Evolutionary conservation across 768 basidiomycete genomes (phyloP), one percentile per base, ranked within the genome.

Genomic region (Coprinopsis strossmayeri): DNA sequence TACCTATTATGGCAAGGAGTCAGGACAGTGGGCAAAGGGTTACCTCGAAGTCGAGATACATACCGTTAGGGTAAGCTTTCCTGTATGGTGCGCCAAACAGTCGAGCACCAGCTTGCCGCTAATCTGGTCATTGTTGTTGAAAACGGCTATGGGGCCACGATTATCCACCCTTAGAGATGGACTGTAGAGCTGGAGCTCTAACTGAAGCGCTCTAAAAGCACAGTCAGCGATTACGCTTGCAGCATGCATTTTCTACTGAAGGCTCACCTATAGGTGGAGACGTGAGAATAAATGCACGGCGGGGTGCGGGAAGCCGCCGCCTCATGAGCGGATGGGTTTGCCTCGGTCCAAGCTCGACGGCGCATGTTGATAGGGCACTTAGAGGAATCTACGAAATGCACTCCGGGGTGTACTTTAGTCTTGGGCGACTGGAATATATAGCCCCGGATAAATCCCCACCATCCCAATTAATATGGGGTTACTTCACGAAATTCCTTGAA

Each of bases 151-250:
- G 11, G 67, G 63, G 2, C 68, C 67, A 28, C 59, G 58, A 46
- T 51, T 52, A 34, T 65, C 63, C n/a, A 72, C 60, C 58, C 77
- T 79, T 10, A 83, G 63, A n/a, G 75, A 80, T 3, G 80, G 73
- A 48, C 82, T 84, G 48, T 77, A 73, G 23, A 87, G 64, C 49
- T 78, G 76, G 46, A 87, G 68, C 53, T 83, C 77, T 57, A 85
- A 64, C 55, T 78, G 74, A 20, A 71, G 58, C 20, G 78, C 77
- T 20, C 79, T 81, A 53, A 49, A 39, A 20, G 13, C 3, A 10
- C 9, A 44, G 15, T 39, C 9, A 13, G n/a, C n/a, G 40, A 26
- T 9, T 26, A 26, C 18, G 23, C 11, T 23, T 5, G 23, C 7
- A 25, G 11, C 24, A 24, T 11, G 24, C n/a, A n/a, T n/a, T n/a